Percentiles rank a stretch among this genome's conserved stretches.
Conservation (phyloP, 345 rosid species). For the Aethionema arabicum region DNA sequence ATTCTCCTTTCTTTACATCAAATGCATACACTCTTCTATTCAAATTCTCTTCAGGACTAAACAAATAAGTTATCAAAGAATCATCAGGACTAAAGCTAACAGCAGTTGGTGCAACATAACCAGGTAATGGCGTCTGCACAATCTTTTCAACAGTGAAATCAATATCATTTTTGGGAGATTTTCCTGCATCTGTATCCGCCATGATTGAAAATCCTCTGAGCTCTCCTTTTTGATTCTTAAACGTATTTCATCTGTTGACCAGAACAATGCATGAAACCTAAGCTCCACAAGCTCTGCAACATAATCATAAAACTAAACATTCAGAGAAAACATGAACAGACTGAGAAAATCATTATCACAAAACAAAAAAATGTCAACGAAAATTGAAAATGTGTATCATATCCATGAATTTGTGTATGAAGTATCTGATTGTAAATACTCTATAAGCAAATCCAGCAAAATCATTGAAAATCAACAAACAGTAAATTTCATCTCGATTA, state of each 20-base stretch:
- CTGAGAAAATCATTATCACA: background rate
- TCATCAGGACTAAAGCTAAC: slow-evolving; percentile 90
- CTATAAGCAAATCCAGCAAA: no score
- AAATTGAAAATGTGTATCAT: background rate
- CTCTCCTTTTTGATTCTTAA: background rate
- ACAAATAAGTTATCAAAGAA: slow-evolving; percentile 58
- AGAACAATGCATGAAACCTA: background rate
- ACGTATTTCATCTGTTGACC: background rate
- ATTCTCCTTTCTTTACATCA: slow-evolving; percentile 60
- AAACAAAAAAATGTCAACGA: background rate
- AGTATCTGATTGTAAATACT: no score
- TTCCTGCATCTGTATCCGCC: slow-evolving; percentile 51
- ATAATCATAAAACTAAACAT: background rate
- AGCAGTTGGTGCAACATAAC: slow-evolving; percentile 71
- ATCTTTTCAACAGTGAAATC: slow-evolving; percentile 72
- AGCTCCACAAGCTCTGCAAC: slow-evolving; percentile 17
- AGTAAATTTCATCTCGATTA: background rate
- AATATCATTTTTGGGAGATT: slow-evolving; percentile 42
- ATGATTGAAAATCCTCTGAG: background rate
- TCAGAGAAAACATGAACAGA: background rate
- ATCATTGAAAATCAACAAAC: background rate
- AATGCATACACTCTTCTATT: slow-evolving; percentile 65
- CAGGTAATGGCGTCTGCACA: slow-evolving; percentile 89
- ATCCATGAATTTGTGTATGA: background rate
- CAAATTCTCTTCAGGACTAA: slow-evolving; percentile 74